Base-by-base conservation (phyloP, 768 basidiomycete species). In the Russula earlei region DNA sequence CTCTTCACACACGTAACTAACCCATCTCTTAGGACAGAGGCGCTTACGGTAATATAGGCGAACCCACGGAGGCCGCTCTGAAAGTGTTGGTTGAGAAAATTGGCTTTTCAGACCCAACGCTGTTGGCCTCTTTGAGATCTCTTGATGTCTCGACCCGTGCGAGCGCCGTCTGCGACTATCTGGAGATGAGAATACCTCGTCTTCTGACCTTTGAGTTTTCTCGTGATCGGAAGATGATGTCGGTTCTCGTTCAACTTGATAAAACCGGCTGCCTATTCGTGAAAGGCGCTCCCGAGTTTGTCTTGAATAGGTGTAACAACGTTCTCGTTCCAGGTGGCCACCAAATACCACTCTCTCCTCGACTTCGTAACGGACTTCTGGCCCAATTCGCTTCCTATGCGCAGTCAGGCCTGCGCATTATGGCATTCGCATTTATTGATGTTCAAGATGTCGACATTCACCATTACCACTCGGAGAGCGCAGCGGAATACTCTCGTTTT, bases 181-280 rank as follows among this genome's bases (percentile, higher is more conserved):
- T 91, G 68, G 91, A 92, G 61, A 73, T 75, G 50, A 75, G 72
- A 15, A 85, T 91, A 66, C 75, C 83, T 17, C 84, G 93, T 55
- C 78, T 96, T 14, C 74, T 96, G 63, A 99, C 94, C 8, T 95
- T 99, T 69, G 95, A 99, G 70, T 98, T 99, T 72, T 91, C 93
- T 20, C 84, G 95, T 19, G 95, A 98, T 71, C 87, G 95, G 67
- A 99, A 97, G 74, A 95, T 94, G 83, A 98, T 98, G 95, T 96
- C 95, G 20, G 94, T 97, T 49, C 82, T 98, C 49, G 88, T 91
- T 37, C 79, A 74, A 58, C 76, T 82, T 53, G 80, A 82, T 54
- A 79, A 78, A 1, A 70, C 70, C 5, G 88, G 89, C n/a, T 79
- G 87, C 8, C 76, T 98, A 5, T 87, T 94, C 67, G 92, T 87